These are phyloP conservation scores for Cryptosporidium baileyi DNA, from an alignment of 169 alveolate genomes.

Conservation along the genomic window DNA sequence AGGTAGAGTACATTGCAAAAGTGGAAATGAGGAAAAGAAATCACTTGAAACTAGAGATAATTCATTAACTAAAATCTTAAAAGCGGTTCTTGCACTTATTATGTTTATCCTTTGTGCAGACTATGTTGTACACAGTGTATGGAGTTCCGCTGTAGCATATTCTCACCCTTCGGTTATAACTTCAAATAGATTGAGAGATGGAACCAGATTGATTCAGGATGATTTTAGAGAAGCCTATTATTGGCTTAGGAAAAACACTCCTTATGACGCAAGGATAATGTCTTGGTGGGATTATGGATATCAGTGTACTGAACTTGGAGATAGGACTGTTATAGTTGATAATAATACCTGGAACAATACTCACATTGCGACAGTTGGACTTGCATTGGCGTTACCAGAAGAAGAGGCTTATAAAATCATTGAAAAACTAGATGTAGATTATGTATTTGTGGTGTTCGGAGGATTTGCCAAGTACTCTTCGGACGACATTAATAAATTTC, in stretches of 20 bases:
- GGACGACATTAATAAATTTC: slow-evolving; percentile 97
- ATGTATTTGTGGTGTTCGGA: slow-evolving; percentile 93
- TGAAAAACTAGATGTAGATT: slow-evolving; percentile 92
- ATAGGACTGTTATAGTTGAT: slow-evolving; percentile 96
- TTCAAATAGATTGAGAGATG: slow-evolving; percentile 82
- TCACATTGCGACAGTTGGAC: slow-evolving; percentile 97
- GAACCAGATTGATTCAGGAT: slow-evolving; percentile 91
- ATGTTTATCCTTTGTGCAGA: slow-evolving; percentile 73
- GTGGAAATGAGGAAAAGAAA: not conserved
- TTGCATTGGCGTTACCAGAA: slow-evolving; percentile 92
- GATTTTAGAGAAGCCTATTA: slow-evolving; percentile 98
- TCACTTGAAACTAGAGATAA: not conserved
- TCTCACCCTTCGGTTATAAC: slow-evolving; percentile 91
- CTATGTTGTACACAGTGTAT: slow-evolving; percentile 88
- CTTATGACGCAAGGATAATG: slow-evolving; percentile 89
- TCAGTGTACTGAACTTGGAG: slow-evolving; percentile 94
- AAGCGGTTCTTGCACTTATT: not conserved
- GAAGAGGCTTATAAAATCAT: slow-evolving; percentile 91
- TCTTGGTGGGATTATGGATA: slow-evolving; percentile 99
- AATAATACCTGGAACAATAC: slow-evolving; percentile 98
- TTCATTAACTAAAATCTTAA: not conserved
- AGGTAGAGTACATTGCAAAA: slow-evolving; percentile 3
- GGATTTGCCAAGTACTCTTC: slow-evolving; percentile 93
- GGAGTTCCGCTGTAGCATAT: slow-evolving; percentile 91
- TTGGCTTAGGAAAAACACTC: slow-evolving; percentile 96